Evolutionary conservation across 164 flowering plant genomes (phyloP).

Genomic region (Piper betle): DNA sequence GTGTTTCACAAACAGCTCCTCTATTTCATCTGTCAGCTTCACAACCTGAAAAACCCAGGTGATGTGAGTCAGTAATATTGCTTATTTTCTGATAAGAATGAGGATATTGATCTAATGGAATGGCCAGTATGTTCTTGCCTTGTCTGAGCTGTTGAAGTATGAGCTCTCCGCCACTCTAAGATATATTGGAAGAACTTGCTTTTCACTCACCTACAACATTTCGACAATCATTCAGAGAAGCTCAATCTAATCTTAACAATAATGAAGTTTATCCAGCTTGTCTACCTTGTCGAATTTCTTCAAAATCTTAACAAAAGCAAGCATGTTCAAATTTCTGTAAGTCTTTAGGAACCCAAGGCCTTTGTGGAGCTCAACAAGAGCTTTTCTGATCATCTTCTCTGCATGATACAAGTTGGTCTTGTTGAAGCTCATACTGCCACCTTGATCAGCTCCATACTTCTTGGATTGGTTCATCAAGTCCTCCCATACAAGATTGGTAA

Average conservation of each 20-base stretch:
- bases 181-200: slow-evolving; percentile 76
- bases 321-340: slow-evolving; percentile 93
- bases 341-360: slow-evolving; percentile 81
- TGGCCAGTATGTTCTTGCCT: slow-evolving; percentile 26
- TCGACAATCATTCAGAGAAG: neutral
- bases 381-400: slow-evolving; percentile 88
- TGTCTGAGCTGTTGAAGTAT: slow-evolving; percentile 88
- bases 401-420: slow-evolving; percentile 75
- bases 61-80: too few species aligned
- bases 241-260: neutral
- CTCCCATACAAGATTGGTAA: slow-evolving; percentile 62
- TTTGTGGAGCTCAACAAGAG: slow-evolving; percentile 74
- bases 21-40: too few species aligned
- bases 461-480: slow-evolving; percentile 59
- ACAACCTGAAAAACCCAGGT: too few species aligned
- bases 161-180: slow-evolving; percentile 89
- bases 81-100: too few species aligned
- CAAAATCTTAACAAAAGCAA: slow-evolving; percentile 85
- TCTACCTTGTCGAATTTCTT: slow-evolving; percentile 94
- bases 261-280: neutral
- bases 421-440: slow-evolving; percentile 49
- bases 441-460: slow-evolving; percentile 39
- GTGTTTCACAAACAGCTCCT: too few species aligned
- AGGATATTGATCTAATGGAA: too few species aligned
- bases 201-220: slow-evolving; percentile 54